Evolutionary conservation across 2,329 filamentous ascomycete species (phyloP), one percentile per base, ranked within the genome.

Genomic region (Exophiala sideris): DNA sequence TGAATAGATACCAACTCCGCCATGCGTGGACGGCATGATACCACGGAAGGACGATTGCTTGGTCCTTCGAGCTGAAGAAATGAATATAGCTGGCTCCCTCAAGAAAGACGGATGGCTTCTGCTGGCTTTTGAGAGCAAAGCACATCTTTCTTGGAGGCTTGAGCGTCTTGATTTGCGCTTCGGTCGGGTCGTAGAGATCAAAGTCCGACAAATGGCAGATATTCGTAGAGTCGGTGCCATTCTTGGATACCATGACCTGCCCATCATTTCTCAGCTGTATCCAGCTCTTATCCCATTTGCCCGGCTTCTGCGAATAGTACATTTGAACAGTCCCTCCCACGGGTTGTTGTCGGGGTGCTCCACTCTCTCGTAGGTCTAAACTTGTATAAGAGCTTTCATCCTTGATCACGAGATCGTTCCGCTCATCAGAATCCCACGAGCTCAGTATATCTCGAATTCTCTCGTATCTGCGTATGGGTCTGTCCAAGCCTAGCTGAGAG

Each of bases 1-100:
- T 85, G 40, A 89, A 87, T 6, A 96, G 73, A 66, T 96, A 96
- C 90, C 91, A 96, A 69, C 89, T 95, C 54, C 92, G 83, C 91
- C 91, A 96, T 36, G 74, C 74, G 58, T 96, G 90, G 1, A 95
- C 79, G 20, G 80, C 79, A 12, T 80, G 76, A 65, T 87, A 85
- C 72, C 92, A 96, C 11, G 76, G 73, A n/a, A 80, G 78, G 0
- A 88, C 89, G 1, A 84, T 70, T 1, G 74, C 68, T 4, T 79
- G 74, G 63, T 96, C 89, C 41, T 89, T 89, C 1, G 87, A 89
- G 54, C 84, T 86, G 73, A 97, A 95, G 71, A 92, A 96, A 67
- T 97, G 92, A 2, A 95, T 88, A 66, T 90, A 97, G 62, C 92
- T 92, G 48, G 88, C 85, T 2, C 86, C 88, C 50, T 86, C 86